Conservation (phyloP, 768 basidiomycete species). For the Fomitopsis pulvina region DNA sequence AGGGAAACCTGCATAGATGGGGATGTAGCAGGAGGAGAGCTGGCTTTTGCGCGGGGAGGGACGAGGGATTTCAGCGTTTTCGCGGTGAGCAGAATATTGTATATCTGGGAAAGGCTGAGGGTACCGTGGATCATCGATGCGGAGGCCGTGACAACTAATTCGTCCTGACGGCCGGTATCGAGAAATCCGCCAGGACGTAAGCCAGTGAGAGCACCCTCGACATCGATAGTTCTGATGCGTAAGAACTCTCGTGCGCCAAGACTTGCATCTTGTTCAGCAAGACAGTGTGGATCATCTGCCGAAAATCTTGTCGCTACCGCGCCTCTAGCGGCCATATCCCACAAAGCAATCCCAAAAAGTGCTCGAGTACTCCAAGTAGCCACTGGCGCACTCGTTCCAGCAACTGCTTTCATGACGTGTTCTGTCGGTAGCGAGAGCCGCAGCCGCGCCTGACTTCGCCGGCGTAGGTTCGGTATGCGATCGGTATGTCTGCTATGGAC, state of each 20-base stretch:
- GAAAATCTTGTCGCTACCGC: conserved; percentile 63
- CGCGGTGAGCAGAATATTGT: conserved; percentile 58
- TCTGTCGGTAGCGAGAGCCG: conserved; percentile 51
- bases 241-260: conserved; percentile 37
- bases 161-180: conserved; percentile 24
- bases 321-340: conserved; percentile 48
- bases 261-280: conserved; percentile 24
- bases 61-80: conserved; percentile 42
- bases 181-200: conserved; percentile 10
- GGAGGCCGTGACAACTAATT: conserved; percentile 40
- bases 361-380: conserved; percentile 29
- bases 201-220: conserved; percentile 23
- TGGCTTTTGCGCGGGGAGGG: conserved; percentile 15
- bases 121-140: conserved; percentile 46
- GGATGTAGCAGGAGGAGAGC: conserved; percentile 6
- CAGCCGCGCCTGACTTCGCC: conserved; percentile 40
- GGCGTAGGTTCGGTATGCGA: conserved; percentile 23
- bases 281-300: conserved; percentile 51
- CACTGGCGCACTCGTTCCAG: conserved; percentile 27
- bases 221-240: conserved; percentile 28
- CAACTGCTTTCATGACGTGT: conserved; percentile 37
- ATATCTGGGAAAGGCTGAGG: conserved; percentile 62
- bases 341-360: conserved; percentile 37
- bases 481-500: conserved; percentile 25
- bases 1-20: conserved; percentile 14